Evolutionary conservation across 2,329 filamentous ascomycete genomes (phyloP).

Genomic region (Emmonsiellopsis sp.): DNA sequence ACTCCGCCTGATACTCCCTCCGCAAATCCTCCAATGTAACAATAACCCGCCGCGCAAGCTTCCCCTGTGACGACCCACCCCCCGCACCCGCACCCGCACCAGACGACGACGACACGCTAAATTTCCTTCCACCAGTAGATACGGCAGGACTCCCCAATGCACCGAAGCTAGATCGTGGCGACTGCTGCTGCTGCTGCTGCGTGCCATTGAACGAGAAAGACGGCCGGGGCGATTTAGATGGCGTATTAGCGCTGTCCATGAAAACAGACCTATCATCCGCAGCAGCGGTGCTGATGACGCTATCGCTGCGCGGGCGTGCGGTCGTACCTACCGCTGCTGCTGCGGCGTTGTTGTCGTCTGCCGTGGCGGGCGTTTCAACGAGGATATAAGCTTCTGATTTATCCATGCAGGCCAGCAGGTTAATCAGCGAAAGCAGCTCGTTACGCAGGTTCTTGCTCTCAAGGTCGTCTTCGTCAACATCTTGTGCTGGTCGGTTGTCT

Average conservation of each 20-base stretch:
- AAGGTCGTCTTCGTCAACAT: slow-evolving; percentile 33
- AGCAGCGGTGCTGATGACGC: background rate
- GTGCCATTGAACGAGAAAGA: background rate
- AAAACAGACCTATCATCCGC: background rate
- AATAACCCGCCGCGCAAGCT: slow-evolving; percentile 57
- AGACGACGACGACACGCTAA: background rate
- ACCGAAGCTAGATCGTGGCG: background rate
- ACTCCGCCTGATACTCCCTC: slow-evolving; percentile 79
- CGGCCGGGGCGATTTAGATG: slow-evolving; percentile 2
- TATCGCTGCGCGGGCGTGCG: background rate
- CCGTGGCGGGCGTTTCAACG: slow-evolving; percentile 30
- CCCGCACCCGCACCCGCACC: background rate
- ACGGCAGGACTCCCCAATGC: too few relatives aligned
- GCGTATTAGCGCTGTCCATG: background rate
- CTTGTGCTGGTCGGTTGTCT: slow-evolving; percentile 17
- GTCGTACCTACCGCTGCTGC: background rate
- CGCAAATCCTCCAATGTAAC: slow-evolving; percentile 79
- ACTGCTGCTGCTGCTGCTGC: too few relatives aligned
- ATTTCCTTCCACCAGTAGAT: background rate
- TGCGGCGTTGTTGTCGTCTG: background rate
- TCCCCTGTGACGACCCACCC: slow-evolving; percentile 14
- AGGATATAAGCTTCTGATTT: slow-evolving; percentile 67
- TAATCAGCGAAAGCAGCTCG: slow-evolving; percentile 85
- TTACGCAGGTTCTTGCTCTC: slow-evolving; percentile 49
- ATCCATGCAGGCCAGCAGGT: slow-evolving; percentile 78